phyloP scores from a whole-genome alignment of 2,329 filamentous ascomycete genomes.

The Pseudophaeomoniella oleicola region DNA sequence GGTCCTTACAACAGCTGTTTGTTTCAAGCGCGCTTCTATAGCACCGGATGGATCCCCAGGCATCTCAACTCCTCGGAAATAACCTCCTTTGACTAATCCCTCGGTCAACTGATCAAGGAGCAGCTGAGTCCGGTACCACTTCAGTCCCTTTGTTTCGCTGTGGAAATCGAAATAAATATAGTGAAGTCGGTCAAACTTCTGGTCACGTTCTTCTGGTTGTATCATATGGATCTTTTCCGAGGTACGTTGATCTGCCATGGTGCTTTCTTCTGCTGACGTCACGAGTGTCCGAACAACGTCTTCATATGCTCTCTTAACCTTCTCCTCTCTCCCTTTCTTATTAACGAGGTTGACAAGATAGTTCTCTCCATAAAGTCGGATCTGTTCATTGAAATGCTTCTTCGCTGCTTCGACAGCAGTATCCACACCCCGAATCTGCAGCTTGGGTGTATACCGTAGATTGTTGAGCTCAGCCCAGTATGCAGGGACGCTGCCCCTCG shows the following conservation, averaged over 20 bases:
- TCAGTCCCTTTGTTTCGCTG: conserved; percentile 87
- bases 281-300: conserved; percentile 68
- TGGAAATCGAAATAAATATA: conserved; percentile 99
- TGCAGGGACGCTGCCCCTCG: conserved; percentile 85
- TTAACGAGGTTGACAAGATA: conserved; percentile 97
- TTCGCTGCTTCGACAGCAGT: conserved; percentile 63
- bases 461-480: conserved; percentile 96
- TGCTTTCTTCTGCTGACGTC: conserved; percentile 50
- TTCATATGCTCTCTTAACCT: conserved; percentile 88
- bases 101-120: conserved; percentile 70
- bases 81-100: conserved; percentile 63
- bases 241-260: conserved; percentile 49
- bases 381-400: conserved; percentile 87
- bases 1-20: conserved; percentile 84
- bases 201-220: conserved; percentile 44
- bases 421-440: conserved; percentile 77
- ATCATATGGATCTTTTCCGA: conserved; percentile 72
- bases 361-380: conserved; percentile 85
- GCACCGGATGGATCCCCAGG: conserved; percentile 55
- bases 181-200: conserved; percentile 70
- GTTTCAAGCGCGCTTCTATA: conserved; percentile 65
- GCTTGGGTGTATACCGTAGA: conserved; percentile 75
- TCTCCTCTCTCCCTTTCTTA: conserved; percentile 78
- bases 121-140: conserved; percentile 81
- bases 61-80: conserved; percentile 85